Conservation (phyloP, 768 basidiomycete species). For the Termitomyces sp. region DNA sequence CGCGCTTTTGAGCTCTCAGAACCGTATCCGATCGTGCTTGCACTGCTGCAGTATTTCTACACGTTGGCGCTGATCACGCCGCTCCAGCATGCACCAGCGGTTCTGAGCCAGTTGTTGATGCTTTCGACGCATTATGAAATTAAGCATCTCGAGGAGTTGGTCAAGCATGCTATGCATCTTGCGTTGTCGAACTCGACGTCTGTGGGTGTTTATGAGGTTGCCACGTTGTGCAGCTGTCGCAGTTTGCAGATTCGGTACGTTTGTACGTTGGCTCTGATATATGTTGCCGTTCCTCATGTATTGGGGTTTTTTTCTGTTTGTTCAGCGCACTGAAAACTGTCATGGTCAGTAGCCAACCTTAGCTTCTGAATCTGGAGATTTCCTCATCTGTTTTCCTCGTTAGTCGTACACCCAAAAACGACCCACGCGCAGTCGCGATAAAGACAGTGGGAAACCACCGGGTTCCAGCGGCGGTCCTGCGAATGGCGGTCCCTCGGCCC, state of each 20-base stretch:
- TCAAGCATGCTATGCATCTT: conserved; percentile 94
- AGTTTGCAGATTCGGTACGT: conserved; percentile 83
- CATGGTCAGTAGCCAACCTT: conserved; percentile 48
- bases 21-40: conserved; percentile 83
- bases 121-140: conserved; percentile 82
- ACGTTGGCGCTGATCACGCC: conserved; percentile 82
- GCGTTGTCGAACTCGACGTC: conserved; percentile 79
- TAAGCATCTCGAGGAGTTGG: conserved; percentile 66
- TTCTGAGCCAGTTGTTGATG: conserved; percentile 82
- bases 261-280: conserved; percentile 1
- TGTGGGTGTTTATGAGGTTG: conserved; percentile 92
- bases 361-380: background rate
- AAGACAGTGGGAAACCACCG: conserved; percentile 32
- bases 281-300: conserved; percentile 13
- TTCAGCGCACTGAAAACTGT: conserved; percentile 74
- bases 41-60: conserved; percentile 93
- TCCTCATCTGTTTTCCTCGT: conserved; percentile 6
- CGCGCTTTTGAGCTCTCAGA: conserved; percentile 80
- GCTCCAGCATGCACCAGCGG: conserved; percentile 85
- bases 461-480: conserved; percentile 30
- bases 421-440: conserved; percentile 53
- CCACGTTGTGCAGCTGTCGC: conserved; percentile 84
- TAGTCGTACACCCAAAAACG: conserved; percentile 80
- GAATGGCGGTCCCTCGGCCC: conserved; percentile 23
- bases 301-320: conserved; percentile 4